These are phyloP conservation scores for Fusarium sp. DNA, from an alignment of 2,329 filamentous ascomycete genomes.

Conservation along the genomic window DNA sequence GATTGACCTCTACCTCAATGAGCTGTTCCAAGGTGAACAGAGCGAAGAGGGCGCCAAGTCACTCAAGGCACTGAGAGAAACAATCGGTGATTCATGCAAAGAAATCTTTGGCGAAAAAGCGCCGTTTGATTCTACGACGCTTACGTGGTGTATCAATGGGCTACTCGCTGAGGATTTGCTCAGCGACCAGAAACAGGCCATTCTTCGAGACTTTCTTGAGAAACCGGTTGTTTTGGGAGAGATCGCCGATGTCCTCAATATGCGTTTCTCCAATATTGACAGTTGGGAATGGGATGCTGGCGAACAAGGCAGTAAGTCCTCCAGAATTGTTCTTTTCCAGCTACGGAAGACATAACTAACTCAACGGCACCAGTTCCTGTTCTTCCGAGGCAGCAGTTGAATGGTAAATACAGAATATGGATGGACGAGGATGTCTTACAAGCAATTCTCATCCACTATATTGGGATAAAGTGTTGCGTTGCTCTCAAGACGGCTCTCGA, in stretches of 20 bases:
- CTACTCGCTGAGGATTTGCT: not conserved
- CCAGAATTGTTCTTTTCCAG: not conserved
- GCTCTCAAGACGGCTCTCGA: not conserved
- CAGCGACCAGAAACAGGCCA: not conserved
- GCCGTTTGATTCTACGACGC: not conserved
- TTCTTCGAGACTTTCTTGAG: constrained; percentile 1
- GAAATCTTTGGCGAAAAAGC: not conserved
- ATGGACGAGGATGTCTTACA: not conserved
- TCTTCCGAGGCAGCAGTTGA: not conserved
- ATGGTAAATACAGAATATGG: not conserved
- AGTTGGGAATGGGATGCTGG: constrained; percentile 6
- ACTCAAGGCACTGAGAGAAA: not conserved
- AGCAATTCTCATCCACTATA: not conserved
- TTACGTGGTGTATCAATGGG: not conserved
- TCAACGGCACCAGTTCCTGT: not conserved
- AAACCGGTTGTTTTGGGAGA: not conserved
- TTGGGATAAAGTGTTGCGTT: not conserved
- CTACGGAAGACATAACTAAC: not conserved
- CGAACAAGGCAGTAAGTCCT: not conserved
- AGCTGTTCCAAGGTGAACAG: not conserved
- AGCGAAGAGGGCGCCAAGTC: not conserved
- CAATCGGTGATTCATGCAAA: not conserved
- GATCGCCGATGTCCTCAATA: not conserved
- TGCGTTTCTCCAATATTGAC: not conserved
- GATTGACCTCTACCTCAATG: not conserved